These are phyloP conservation scores for Monosporascus sp. DNA, from an alignment of 2,329 filamentous ascomycete genomes.

Conservation along the genomic window DNA sequence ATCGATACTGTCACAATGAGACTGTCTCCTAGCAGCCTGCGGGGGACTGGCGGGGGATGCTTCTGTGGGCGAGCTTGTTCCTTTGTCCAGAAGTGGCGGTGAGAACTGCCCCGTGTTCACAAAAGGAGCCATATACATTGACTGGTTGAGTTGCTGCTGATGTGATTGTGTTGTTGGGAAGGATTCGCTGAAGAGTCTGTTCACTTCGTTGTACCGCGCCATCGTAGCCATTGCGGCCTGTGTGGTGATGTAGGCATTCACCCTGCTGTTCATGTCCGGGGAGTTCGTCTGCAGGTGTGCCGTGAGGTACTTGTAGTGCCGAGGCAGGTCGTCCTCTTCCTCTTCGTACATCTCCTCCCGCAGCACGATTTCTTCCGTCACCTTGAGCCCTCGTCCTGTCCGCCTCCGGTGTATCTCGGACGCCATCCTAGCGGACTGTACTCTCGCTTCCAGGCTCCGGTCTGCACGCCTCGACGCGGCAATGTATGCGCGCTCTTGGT, in stretches of 20 bases:
- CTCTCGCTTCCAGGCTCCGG: slow-evolving; percentile 77
- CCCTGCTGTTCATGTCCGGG: slow-evolving; percentile 54
- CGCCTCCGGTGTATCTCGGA: slow-evolving; percentile 88
- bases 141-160: slow-evolving; percentile 23
- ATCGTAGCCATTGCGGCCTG: slow-evolving; percentile 38
- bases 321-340: slow-evolving; percentile 74
- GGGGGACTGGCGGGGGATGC: slow-evolving; percentile 11
- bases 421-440: slow-evolving; percentile 80
- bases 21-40: slow-evolving; percentile 11
- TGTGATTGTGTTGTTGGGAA: slow-evolving; percentile 35
- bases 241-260: slow-evolving; percentile 44
- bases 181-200: slow-evolving; percentile 39
- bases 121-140: slow-evolving; percentile 21
- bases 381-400: slow-evolving; percentile 74
- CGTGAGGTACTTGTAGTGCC: slow-evolving; percentile 59
- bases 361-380: slow-evolving; percentile 79
- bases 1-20: slow-evolving; percentile 8
- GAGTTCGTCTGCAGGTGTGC: slow-evolving; percentile 57
- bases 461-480: slow-evolving; percentile 84
- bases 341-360: slow-evolving; percentile 97
- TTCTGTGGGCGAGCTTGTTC: neutral
- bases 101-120: slow-evolving; percentile 12
- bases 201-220: slow-evolving; percentile 39
- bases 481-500: slow-evolving; percentile 85
- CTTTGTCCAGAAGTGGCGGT: slow-evolving; percentile 9